A percentile compares a stretch with the other conserved stretches of the same genome.
Evolutionary conservation across 768 basidiomycete species (phyloP).

Genomic region (Coprinopsis strossmayeri): DNA sequence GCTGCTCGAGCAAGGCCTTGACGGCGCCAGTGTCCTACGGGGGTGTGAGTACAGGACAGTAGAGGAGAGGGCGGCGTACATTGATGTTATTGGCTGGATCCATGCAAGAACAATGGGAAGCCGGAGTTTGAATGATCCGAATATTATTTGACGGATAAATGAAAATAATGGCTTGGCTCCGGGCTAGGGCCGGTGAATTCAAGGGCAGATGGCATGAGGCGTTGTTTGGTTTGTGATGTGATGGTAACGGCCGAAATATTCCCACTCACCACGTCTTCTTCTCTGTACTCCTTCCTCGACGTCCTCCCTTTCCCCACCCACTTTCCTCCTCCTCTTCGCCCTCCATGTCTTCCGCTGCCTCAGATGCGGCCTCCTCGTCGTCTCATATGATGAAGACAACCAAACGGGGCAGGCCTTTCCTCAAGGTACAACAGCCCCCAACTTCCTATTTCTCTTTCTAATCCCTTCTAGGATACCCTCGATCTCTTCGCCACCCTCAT

Average conservation of each 20-base stretch:
- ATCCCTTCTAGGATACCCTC: slow-evolving; percentile 73
- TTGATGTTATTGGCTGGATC: no score
- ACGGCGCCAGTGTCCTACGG: slow-evolving; percentile 60
- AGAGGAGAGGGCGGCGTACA: slow-evolving; percentile 3
- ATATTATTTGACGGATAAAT: no score
- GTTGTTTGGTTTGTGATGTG: slow-evolving; percentile 5
- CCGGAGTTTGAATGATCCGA: no score
- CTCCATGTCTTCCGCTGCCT: slow-evolving; percentile 31
- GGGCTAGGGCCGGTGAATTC: background rate
- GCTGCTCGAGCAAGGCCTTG: slow-evolving; percentile 63
- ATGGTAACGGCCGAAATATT: slow-evolving; percentile 23
- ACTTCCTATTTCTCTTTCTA: slow-evolving; percentile 4
- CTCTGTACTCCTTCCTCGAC: slow-evolving; percentile 5
- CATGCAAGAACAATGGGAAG: no score
- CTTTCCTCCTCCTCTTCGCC: slow-evolving; percentile 24
- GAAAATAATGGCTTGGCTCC: no score
- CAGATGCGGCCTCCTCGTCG: slow-evolving; percentile 50
- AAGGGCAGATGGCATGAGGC: background rate
- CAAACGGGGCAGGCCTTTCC: slow-evolving; percentile 88
- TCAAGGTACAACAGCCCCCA: slow-evolving; percentile 53
- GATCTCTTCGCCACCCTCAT: slow-evolving; percentile 97
- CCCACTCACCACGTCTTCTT: slow-evolving; percentile 24
- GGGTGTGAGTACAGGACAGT: slow-evolving; percentile 2
- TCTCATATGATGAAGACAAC: slow-evolving; percentile 99
- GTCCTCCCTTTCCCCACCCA: no score